phyloP scores from a whole-genome alignment of 106 monocot species.

The Platanthera guangdongensis region DNA sequence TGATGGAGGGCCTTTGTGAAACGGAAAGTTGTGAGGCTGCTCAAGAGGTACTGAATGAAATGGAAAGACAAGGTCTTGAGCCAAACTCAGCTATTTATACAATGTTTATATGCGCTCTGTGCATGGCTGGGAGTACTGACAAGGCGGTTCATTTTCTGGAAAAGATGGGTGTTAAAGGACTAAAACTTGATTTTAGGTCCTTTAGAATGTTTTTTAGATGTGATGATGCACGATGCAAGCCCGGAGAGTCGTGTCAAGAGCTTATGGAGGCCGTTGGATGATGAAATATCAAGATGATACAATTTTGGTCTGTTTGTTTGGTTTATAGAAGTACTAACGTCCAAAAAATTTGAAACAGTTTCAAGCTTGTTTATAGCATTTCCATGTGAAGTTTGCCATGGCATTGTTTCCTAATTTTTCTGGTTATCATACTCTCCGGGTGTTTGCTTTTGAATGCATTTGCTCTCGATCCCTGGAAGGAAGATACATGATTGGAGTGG shows the following conservation, averaged over 20 bases:
- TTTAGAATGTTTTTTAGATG: constrained; percentile 10
- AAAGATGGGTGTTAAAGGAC: constrained; percentile 19
- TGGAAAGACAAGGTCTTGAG: constrained; percentile 22
- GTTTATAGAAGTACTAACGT: no score
- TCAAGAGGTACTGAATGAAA: constrained; percentile 8
- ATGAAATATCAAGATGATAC: neutral
- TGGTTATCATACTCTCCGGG: no score
- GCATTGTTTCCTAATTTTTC: no score
- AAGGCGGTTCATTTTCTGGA: constrained; percentile 15
- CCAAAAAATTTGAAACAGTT: no score
- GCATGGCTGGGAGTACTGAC: constrained; percentile 17
- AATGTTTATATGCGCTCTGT: constrained; percentile 13
- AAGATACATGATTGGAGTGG: no score
- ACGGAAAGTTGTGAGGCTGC: constrained; percentile 15
- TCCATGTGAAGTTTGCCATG: no score
- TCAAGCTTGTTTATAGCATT: no score
- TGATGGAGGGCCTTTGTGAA: constrained; percentile 27
- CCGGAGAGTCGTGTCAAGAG: neutral
- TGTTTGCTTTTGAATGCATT: no score
- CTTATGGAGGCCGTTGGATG: neutral
- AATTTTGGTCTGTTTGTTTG: neutral
- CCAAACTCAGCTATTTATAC: constrained; percentile 21
- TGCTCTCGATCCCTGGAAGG: no score
- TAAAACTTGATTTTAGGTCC: constrained; percentile 13
- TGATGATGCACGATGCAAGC: neutral